Evolutionary conservation across 2,329 filamentous ascomycete genomes (phyloP).

Genomic region (Penicillium sp.): DNA sequence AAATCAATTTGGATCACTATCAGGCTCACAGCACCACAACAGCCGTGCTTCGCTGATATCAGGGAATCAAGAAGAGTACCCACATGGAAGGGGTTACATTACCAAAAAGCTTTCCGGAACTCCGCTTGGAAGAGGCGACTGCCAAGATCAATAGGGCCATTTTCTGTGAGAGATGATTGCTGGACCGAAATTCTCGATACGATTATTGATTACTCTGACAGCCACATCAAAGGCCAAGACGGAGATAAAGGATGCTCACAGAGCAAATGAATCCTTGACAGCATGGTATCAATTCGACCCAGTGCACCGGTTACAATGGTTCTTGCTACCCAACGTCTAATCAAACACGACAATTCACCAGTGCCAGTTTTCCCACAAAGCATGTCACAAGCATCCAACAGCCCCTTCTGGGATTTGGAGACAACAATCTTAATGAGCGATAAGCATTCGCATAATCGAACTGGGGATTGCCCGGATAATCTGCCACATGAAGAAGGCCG

Average conservation of each 20-base stretch:
- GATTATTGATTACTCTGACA: not conserved
- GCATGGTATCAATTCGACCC: no score
- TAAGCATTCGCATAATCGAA: slow-evolving; percentile 14
- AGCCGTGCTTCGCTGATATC: no score
- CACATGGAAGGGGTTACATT: no score
- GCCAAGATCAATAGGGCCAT: not conserved
- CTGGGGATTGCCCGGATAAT: slow-evolving; percentile 25
- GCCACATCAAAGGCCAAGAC: not conserved
- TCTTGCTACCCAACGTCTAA: not conserved
- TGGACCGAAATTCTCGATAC: not conserved
- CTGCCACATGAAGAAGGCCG: slow-evolving; percentile 27
- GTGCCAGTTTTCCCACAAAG: not conserved
- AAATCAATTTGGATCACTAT: no score
- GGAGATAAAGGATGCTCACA: not conserved
- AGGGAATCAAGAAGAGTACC: no score
- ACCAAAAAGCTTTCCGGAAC: no score
- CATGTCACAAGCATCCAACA: not conserved
- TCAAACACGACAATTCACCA: not conserved
- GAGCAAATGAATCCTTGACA: not conserved
- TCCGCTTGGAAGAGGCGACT: no score
- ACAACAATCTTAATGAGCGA: not conserved
- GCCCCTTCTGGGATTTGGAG: not conserved
- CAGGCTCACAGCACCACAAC: no score
- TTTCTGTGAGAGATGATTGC: not conserved
- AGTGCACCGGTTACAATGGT: not conserved